Conservation (phyloP, 192 early-diverging fungal species). For the Backusella sp. region DNA sequence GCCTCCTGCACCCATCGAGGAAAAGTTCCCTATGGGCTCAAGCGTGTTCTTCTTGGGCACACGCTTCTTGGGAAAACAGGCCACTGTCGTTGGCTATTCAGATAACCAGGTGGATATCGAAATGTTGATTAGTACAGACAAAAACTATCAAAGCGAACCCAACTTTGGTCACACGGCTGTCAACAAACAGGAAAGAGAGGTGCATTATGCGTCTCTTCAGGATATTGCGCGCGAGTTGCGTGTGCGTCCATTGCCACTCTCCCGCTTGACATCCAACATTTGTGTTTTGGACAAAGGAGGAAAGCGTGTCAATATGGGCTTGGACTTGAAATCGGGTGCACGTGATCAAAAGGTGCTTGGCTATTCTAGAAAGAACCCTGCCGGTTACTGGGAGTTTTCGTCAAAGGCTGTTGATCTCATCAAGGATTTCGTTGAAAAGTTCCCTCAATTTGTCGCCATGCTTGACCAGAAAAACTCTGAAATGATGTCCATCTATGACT, state of each 20-base stretch:
- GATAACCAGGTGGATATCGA: constrained; percentile 41
- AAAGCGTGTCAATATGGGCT: constrained; percentile 71
- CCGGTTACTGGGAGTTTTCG: constrained; percentile 84
- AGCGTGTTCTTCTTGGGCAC: constrained; percentile 82
- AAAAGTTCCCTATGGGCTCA: constrained; percentile 70
- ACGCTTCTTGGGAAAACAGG: constrained; percentile 70
- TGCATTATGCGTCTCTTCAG: constrained; percentile 51
- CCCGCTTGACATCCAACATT: constrained; percentile 84
- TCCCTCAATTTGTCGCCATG: constrained; percentile 48
- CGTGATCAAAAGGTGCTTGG: constrained; percentile 86
- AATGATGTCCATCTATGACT: constrained; percentile 17
- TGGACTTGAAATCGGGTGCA: constrained; percentile 90
- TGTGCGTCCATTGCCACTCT: constrained; percentile 66
- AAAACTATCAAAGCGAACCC: constrained; percentile 34
- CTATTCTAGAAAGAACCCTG: constrained; percentile 72
- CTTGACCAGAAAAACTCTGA: background rate
- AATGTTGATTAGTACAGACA: constrained; percentile 37
- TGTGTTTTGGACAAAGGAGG: constrained; percentile 60
- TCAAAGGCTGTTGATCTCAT: constrained; percentile 76
- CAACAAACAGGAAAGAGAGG: constrained; percentile 12
- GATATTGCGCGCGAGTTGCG: constrained; percentile 66
- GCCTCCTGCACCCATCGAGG: constrained; percentile 59
- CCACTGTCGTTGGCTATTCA: constrained; percentile 62
- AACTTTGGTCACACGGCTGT: constrained; percentile 51
- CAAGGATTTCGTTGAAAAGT: constrained; percentile 60